A percentile compares a stretch with the other conserved stretches of the same genome.
phyloP scores from a whole-genome alignment of 2,329 filamentous ascomycete genomes.

The Pseudogymnoascus sp. region DNA sequence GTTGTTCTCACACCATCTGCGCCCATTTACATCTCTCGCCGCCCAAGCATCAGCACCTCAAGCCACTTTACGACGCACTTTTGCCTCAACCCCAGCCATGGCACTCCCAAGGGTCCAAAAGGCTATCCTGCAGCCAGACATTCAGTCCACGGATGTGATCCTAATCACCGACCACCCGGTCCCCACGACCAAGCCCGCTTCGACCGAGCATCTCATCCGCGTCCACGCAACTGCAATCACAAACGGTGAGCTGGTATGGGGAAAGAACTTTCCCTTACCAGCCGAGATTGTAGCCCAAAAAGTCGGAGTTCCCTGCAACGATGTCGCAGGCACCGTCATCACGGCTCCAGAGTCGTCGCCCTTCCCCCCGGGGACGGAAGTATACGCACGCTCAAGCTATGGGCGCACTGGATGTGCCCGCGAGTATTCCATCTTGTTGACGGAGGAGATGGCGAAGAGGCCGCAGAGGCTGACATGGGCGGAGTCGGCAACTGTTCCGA shows the following conservation, averaged over 20 bases:
- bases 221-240: conserved; percentile 34
- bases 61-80: neutral
- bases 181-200: conserved; percentile 20
- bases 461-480: conserved; percentile 31
- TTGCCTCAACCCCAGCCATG: neutral
- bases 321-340: conserved; percentile 35
- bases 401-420: conserved; percentile 30
- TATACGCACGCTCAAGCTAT: conserved; percentile 32
- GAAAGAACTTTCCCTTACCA: conserved; percentile 25
- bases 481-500: conserved; percentile 32
- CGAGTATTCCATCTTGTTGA: conserved; percentile 31
- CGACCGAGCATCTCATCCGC: conserved; percentile 33
- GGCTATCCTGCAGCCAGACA: conserved; percentile 7
- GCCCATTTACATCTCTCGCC: neutral
- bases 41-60: neutral
- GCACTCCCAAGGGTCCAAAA: neutral
- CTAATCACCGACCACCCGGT: conserved; percentile 18
- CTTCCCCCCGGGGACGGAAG: conserved; percentile 33
- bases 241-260: conserved; percentile 37
- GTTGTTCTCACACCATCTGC: neutral
- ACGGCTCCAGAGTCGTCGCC: conserved; percentile 28
- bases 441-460: conserved; percentile 31
- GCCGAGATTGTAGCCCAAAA: conserved; percentile 15
- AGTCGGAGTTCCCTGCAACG: conserved; percentile 33
- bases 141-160: conserved; percentile 12